Evolutionary conservation across 176 grass and related monocot species (phyloP).

Genomic region (Bonia amplexicaulis): DNA sequence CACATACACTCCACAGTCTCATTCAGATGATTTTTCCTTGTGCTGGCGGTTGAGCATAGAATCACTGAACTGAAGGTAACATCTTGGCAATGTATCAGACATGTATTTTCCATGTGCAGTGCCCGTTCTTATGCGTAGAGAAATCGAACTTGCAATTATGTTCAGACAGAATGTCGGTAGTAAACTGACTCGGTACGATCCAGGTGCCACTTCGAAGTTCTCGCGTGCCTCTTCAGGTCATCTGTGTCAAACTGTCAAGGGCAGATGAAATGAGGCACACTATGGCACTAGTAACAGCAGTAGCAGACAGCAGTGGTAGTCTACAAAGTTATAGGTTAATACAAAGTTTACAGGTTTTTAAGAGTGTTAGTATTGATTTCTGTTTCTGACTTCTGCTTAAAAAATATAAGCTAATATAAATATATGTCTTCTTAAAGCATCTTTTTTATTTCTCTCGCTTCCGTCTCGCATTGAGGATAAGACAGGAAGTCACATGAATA

Average conservation of each 20-base stretch:
- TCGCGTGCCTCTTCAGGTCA: neutral
- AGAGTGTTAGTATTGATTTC: no score
- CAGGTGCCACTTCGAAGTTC: neutral
- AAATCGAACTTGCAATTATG: neutral
- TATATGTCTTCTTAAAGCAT: no score
- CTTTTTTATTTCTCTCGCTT: no score
- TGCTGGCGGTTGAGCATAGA: neutral
- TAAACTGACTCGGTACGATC: neutral
- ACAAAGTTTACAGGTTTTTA: no score
- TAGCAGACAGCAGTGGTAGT: no score
- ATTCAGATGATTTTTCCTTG: neutral
- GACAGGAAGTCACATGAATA: no score
- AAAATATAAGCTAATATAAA: no score
- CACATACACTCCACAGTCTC: neutral
- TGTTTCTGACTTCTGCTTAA: no score
- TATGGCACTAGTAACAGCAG: no score
- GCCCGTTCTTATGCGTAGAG: neutral
- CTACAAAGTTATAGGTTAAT: no score
- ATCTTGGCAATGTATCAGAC: neutral
- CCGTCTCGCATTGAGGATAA: accelerated
- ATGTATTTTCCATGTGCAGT: neutral
- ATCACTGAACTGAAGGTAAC: neutral
- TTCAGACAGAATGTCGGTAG: neutral
- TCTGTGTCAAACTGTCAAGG: neutral
- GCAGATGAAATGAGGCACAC: neutral